Evolutionary conservation across 495 filamentous ascomycete genomes (phyloP).

Genomic region (Annulohypoxylon maeteangense): DNA sequence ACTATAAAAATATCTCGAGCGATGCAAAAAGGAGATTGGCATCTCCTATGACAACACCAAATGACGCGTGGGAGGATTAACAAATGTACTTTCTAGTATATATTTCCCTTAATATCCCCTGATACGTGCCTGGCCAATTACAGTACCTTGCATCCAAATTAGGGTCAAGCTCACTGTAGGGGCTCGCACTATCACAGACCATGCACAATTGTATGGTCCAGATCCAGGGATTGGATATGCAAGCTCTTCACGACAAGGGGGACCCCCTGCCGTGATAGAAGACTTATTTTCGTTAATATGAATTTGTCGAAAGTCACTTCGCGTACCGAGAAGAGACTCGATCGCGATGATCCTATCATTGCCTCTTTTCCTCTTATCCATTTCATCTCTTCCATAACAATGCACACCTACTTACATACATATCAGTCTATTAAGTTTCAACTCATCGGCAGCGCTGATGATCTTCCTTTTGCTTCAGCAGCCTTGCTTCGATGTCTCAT

Average conservation of each 20-base stretch:
- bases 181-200: constrained; percentile 38
- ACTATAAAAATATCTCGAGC: neutral
- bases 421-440: no score
- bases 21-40: neutral
- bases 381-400: neutral
- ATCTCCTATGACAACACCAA: constrained; percentile 19
- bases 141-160: constrained; percentile 36
- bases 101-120: constrained; percentile 33
- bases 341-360: constrained; percentile 25
- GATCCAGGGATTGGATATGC: constrained; percentile 44
- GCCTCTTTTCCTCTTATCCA: neutral
- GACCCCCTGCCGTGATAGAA: constrained; percentile 37
- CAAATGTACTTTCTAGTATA: constrained; percentile 4
- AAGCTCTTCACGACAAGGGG: constrained; percentile 34
- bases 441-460: neutral
- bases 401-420: neutral
- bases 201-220: constrained; percentile 29
- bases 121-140: constrained; percentile 31
- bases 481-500: constrained; percentile 25
- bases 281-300: constrained; percentile 23
- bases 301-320: constrained; percentile 22
- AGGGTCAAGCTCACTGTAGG: constrained; percentile 36
- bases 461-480: neutral
- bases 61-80: constrained; percentile 17
- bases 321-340: constrained; percentile 27